A percentile compares a stretch with the other conserved stretches of the same genome.
Evolutionary conservation across 1,284 basidiomycete genomes (phyloP).

Genomic region (Paramarasmius palmivorus): DNA sequence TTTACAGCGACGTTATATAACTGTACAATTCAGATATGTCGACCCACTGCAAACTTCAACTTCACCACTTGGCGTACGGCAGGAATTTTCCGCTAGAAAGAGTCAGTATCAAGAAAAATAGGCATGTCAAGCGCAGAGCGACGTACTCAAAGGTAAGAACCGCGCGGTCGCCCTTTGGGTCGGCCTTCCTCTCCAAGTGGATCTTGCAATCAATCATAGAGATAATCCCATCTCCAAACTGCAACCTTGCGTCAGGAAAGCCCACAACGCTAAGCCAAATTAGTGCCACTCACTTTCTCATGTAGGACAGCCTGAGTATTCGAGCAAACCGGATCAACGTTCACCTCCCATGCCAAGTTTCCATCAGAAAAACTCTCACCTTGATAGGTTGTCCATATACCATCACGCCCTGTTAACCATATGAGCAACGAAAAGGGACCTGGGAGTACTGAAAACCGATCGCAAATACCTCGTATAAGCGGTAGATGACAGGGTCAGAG

Average conservation of each 20-base stretch:
- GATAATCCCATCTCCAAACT: constrained; percentile 93
- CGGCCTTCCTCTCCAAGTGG: constrained; percentile 68
- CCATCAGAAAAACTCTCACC: constrained; percentile 33
- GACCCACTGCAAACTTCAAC: too few species aligned
- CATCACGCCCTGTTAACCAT: constrained; percentile 55
- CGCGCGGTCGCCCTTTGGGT: constrained; percentile 84
- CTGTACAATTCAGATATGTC: too few species aligned
- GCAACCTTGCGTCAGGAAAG: constrained; percentile 3
- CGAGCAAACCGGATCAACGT: neutral
- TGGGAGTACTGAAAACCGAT: neutral
- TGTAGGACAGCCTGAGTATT: constrained; percentile 70
- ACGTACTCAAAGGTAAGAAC: constrained; percentile 83
- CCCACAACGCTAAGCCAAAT: neutral
- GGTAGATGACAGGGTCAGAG: constrained; percentile 82
- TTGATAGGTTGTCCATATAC: constrained; percentile 85
- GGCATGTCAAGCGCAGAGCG: neutral
- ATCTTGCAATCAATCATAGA: constrained; percentile 87
- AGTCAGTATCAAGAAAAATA: neutral
- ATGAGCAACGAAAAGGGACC: neutral
- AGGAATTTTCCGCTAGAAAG: constrained; percentile 14
- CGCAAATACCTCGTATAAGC: constrained; percentile 81
- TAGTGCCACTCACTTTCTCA: constrained; percentile 63
- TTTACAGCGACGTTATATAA: too few species aligned
- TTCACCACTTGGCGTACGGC: constrained; percentile 14
- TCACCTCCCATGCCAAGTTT: too few species aligned